phyloP scores from a whole-genome alignment of 331 rosid species.

The Cydonia oblonga region DNA sequence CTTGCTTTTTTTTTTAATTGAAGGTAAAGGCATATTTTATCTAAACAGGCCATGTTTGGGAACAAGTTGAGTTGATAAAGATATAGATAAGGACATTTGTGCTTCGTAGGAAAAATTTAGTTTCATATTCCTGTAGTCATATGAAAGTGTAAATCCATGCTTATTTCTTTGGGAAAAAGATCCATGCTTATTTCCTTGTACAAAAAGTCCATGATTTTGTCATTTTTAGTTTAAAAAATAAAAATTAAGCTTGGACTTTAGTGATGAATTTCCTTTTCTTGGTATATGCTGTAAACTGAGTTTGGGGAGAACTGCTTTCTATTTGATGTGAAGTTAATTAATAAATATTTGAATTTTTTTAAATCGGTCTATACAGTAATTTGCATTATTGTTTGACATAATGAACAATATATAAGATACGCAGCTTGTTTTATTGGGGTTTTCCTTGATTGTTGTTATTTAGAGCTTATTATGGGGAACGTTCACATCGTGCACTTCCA shows the following conservation, averaged over 20 bases:
- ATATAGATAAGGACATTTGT: not conserved
- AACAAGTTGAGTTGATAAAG: not conserved
- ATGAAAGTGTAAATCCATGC: not conserved
- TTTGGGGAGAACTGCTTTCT: not conserved
- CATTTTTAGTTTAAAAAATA: too few relatives aligned
- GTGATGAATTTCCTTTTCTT: not conserved
- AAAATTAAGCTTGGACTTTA: not conserved
- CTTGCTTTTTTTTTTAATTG: not conserved
- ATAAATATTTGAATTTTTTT: too few relatives aligned
- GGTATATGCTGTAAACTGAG: not conserved
- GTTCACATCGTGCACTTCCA: constrained; percentile 1
- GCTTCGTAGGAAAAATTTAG: not conserved
- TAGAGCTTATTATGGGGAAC: not conserved
- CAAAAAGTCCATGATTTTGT: too few relatives aligned
- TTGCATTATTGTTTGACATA: not conserved
- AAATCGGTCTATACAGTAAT: not conserved
- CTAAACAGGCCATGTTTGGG: not conserved
- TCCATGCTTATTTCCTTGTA: not conserved
- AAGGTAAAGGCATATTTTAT: not conserved
- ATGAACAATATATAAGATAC: not conserved
- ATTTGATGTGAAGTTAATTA: not conserved
- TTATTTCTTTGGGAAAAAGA: not conserved
- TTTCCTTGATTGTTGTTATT: not conserved
- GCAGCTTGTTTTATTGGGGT: not conserved
- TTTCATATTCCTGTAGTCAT: not conserved